phyloP scores from a whole-genome alignment of 495 filamentous ascomycete species.

The Aspergillus asperescens region DNA sequence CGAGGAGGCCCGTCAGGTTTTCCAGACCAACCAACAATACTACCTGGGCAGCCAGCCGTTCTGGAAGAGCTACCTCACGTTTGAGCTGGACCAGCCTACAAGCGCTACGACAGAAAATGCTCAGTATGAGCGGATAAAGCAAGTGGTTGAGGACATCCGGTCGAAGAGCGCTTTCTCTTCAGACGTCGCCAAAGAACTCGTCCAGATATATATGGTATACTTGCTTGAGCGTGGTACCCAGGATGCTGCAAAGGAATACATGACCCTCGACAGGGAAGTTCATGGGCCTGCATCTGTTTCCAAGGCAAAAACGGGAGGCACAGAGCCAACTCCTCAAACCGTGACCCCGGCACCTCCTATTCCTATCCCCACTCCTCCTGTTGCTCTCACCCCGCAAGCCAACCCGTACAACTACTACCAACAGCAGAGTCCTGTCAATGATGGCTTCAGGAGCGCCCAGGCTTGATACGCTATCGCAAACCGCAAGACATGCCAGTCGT shows the following conservation, averaged over 20 bases:
- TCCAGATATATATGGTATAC: constrained; percentile 75
- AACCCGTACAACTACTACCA: constrained; percentile 38
- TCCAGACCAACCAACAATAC: constrained; percentile 73
- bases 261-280: constrained; percentile 77
- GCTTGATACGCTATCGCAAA: not conserved
- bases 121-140: constrained; percentile 69
- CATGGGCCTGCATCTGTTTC: constrained; percentile 57
- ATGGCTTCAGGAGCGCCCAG: constrained; percentile 12
- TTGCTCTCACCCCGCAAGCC: constrained; percentile 21
- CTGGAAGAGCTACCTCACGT: constrained; percentile 84
- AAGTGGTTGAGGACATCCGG: constrained; percentile 73
- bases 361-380: constrained; percentile 14
- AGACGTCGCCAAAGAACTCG: constrained; percentile 67
- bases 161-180: constrained; percentile 66
- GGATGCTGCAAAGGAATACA: constrained; percentile 78
- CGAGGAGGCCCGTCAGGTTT: constrained; percentile 83
- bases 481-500: not conserved
- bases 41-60: constrained; percentile 86
- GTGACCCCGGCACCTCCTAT: constrained; percentile 13
- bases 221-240: constrained; percentile 79
- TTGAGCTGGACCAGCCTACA: constrained; percentile 86
- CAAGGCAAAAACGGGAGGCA: constrained; percentile 30
- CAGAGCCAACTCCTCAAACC: constrained; percentile 16
- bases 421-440: constrained; percentile 34
- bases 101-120: constrained; percentile 56